Percentiles rank a stretch among this genome's conserved stretches.
These are phyloP conservation scores for Flammula alnicola DNA, from an alignment of 1,284 basidiomycete genomes.

Conservation along the genomic window DNA sequence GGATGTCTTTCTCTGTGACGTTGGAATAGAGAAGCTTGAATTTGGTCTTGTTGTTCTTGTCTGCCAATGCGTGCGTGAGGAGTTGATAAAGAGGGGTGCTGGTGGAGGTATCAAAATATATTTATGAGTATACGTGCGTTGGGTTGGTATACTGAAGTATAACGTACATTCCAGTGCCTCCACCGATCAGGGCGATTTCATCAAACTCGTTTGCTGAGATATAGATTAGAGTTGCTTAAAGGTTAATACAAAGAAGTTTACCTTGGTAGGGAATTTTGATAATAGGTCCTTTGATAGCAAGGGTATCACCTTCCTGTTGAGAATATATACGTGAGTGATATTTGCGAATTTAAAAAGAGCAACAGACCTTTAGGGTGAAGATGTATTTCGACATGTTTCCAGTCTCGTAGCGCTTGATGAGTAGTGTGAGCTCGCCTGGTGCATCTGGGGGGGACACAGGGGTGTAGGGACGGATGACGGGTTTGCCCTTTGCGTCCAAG, in stretches of 20 bases:
- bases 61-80: slow-evolving; percentile 72
- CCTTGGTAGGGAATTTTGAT: slow-evolving; percentile 83
- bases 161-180: slow-evolving; percentile 83
- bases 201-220: slow-evolving; percentile 80
- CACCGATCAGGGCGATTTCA: slow-evolving; percentile 87
- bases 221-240: neutral
- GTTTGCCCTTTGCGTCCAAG: slow-evolving; percentile 85
- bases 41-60: slow-evolving; percentile 88
- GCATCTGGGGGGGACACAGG: slow-evolving; percentile 77
- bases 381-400: slow-evolving; percentile 86
- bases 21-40: slow-evolving; percentile 94
- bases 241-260: slow-evolving; percentile 30
- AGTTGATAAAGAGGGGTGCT: slow-evolving; percentile 82
- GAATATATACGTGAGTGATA: slow-evolving; percentile 2
- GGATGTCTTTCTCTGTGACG: slow-evolving; percentile 89
- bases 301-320: slow-evolving; percentile 74
- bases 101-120: slow-evolving; percentile 12
- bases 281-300: slow-evolving; percentile 91
- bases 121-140: slow-evolving; percentile 18
- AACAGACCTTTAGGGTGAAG: slow-evolving; percentile 50
- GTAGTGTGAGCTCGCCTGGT: slow-evolving; percentile 77
- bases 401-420: slow-evolving; percentile 87
- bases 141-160: slow-evolving; percentile 9
- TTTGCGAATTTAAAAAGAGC: neutral
- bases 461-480: slow-evolving; percentile 88